Evolutionary conservation across 169 alveolate genomes (phyloP), one percentile per base, ranked within the genome.

Genomic region (Plasmodium gallinaceum): DNA sequence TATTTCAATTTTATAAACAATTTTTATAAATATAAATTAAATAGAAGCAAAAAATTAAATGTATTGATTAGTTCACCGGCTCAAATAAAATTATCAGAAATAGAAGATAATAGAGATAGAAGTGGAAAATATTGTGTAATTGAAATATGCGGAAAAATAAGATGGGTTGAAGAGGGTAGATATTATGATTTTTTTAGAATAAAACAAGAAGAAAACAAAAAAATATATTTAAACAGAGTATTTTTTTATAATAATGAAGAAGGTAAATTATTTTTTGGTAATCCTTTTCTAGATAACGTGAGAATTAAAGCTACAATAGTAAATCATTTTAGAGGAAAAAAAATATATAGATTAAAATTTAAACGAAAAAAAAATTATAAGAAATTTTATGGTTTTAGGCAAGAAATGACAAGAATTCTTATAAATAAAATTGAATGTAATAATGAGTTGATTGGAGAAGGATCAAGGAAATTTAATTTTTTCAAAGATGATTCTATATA

Each of bases 111-210:
- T 20, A 58, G 92, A 71, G 97, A 95, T 52, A 78, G 97, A 8
- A 89, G 96, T 10, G 97, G 97, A 12, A 66, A 92, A 46, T 95
- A 72, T 69, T 94, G 94, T 37, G 87, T 95, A 24, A 96, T 92
- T 20, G 95, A 93, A 61, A 88, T 95, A 51, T 93, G 96, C 43
- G 97, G 97, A 14, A 80, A 66, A 14, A 95, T 95, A 58, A 26
- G 94, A 70, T 94, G 97, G 97, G 57, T 95, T 65, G 97, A 95
- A 68, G 88, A 91, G 69, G 97, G 97, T 39, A 58, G 97, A 48
- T 95, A 86, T 89, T 95, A 95, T 91, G 97, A 95, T 70, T 95
- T 95, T 24, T 88, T 93, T 76, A 90, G 97, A 54, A 64, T 95
- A 10, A 95, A 94, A 20, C 97, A 94, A 70, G 93, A 92, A 61